These are phyloP conservation scores for Geum urbanum DNA, from an alignment of 306 rosid species.

Conservation along the genomic window DNA sequence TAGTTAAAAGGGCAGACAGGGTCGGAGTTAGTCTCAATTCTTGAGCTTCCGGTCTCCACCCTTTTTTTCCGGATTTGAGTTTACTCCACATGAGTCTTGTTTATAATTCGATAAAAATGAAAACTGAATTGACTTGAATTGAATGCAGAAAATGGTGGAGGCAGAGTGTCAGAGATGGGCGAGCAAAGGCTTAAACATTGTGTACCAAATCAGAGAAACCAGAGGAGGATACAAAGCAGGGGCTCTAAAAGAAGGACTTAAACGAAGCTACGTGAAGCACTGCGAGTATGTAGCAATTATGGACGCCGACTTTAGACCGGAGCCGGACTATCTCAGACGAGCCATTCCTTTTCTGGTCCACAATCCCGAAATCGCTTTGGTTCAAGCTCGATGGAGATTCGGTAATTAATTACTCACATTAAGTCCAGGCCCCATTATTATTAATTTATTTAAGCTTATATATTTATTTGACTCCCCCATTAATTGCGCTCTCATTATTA, in stretches of 20 bases:
- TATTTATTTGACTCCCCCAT: background rate
- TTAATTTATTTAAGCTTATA: too few relatives aligned
- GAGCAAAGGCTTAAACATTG: slow-evolving; percentile 76
- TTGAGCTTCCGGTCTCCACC: background rate
- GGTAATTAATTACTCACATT: slow-evolving; percentile 37
- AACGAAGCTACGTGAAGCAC: slow-evolving; percentile 80
- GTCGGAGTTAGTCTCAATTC: background rate
- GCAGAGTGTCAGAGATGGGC: slow-evolving; percentile 95
- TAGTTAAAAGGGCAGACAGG: background rate
- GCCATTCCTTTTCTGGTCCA: slow-evolving; percentile 83
- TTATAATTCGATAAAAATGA: background rate
- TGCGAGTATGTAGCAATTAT: slow-evolving; percentile 89
- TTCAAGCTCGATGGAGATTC: slow-evolving; percentile 99
- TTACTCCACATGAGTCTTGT: background rate
- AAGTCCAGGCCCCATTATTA: too few relatives aligned
- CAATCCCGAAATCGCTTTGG: slow-evolving; percentile 77
- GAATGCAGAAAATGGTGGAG: slow-evolving; percentile 89
- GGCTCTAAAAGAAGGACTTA: slow-evolving; percentile 87
- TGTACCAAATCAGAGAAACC: slow-evolving; percentile 83
- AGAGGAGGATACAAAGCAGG: slow-evolving; percentile 92
- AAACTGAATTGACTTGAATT: background rate
- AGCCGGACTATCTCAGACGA: slow-evolving; percentile 78
- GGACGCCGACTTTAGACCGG: slow-evolving; percentile 94
- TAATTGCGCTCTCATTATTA: slow-evolving; percentile 13
- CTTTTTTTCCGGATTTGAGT: too few relatives aligned